Evolutionary conservation across 768 basidiomycete species (phyloP), one percentile per base, ranked within the genome.

Genomic region (Leccinum uliginosum): DNA sequence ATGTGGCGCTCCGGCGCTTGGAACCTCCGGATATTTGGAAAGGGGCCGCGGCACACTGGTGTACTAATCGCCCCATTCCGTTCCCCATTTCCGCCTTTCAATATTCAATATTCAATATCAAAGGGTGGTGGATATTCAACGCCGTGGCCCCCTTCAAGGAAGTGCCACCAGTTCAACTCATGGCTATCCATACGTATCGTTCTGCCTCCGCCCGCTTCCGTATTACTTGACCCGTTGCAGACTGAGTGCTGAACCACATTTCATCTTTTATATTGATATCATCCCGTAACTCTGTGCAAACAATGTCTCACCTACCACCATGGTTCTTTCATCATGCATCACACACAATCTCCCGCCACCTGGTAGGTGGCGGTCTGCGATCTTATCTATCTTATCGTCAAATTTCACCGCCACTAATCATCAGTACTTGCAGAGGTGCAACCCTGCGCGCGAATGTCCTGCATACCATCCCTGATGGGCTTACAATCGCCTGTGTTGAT

Each of bases 1-100:
- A 12, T 35, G 56, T 59, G 60, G 60, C 53, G 17, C 21, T 45
- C 64, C 64, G 64, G 64, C 40, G 6, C 26, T 30, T 15, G 7
- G 14, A 45, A 29, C 53, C 54, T 11, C 63, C 63, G 63, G 60
- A 53, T 54, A 35, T 47, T 44, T 11, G 23, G 35, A 54, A 44
- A 30, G 27, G 27, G 50, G 23, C 24, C 11, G 11, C 10, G 10
- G 12, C 12, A 15, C n/a, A n/a, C n/a, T n/a, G n/a, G 21, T 15
- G 15, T 47, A 23, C 35, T 34, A 40, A 34, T 6, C 14, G 32
- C 32, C 32, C 14, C 32, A 14, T 34, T 34, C 6, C 32, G 32
- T 15, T 9, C 29, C 10, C 6, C 14, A 6, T 34, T 34, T 14
- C 32, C 32, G 32, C 32, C 14, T 5, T 34, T 34, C 32, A 15